Evolutionary conservation across 2,329 filamentous ascomycete genomes (phyloP).

Genomic region (Madurella mycetomatis): DNA sequence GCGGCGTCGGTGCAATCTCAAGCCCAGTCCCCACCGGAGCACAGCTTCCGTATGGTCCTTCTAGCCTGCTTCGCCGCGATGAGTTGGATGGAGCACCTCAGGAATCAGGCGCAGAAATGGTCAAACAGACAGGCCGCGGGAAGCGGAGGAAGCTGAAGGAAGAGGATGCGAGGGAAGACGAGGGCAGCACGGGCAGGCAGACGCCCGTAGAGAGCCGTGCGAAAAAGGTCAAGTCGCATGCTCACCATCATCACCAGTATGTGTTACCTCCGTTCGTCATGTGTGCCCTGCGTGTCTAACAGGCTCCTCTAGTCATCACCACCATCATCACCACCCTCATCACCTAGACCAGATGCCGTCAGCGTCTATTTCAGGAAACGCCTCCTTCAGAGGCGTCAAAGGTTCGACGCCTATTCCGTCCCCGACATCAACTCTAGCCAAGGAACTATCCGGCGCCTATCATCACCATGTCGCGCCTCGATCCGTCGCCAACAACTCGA

Average conservation of each 20-base stretch:
- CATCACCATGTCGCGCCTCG: conserved; percentile 37
- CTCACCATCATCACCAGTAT: conserved; percentile 64
- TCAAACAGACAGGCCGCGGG: conserved; percentile 42
- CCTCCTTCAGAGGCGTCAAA: conserved; percentile 49
- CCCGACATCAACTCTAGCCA: conserved; percentile 35
- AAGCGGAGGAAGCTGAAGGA: conserved; percentile 72
- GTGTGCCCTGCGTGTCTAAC: conserved; percentile 18
- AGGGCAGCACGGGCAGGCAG: conserved; percentile 58
- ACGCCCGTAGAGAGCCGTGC: conserved; percentile 54
- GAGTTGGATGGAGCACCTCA: conserved; percentile 43
- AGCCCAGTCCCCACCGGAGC: conserved; percentile 46
- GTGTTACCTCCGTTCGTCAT: conserved; percentile 28
- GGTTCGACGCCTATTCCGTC: conserved; percentile 43
- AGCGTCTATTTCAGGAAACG: conserved; percentile 38
- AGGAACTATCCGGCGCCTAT: conserved; percentile 39
- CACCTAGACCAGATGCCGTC: conserved; percentile 41
- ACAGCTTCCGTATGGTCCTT: conserved; percentile 44
- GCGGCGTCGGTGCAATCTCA: conserved; percentile 48
- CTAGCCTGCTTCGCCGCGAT: conserved; percentile 47
- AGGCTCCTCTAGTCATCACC: conserved; percentile 40
- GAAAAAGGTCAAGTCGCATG: conserved; percentile 65
- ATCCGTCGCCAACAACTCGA: conserved; percentile 21
- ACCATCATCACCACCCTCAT: conserved; percentile 52
- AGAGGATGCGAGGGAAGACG: conserved; percentile 63
- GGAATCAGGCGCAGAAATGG: conserved; percentile 42